Percentiles rank a stretch among this genome's conserved stretches.
phyloP scores from a whole-genome alignment of 2,329 filamentous ascomycete species.

The Ciborinia camelliae region DNA sequence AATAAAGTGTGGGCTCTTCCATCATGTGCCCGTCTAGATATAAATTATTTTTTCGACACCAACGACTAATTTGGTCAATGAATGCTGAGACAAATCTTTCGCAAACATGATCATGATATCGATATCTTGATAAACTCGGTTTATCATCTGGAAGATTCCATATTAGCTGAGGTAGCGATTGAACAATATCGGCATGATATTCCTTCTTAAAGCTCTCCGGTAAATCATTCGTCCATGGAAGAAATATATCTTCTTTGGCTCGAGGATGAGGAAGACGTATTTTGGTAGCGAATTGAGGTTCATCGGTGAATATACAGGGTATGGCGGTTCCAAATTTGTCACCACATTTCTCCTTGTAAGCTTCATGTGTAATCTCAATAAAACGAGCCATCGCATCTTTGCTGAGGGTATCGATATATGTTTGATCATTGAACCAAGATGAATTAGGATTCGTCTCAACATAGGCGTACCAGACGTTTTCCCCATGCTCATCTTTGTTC shows the following conservation, averaged over 20 bases:
- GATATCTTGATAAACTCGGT: slow-evolving; percentile 33
- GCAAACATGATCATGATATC: slow-evolving; percentile 38
- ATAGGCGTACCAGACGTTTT: slow-evolving; percentile 38
- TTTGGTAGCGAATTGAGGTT: slow-evolving; percentile 38
- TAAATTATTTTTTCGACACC: slow-evolving; percentile 35
- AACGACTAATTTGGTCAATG: slow-evolving; percentile 35
- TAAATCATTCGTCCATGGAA: slow-evolving; percentile 37
- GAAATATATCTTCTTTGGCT: slow-evolving; percentile 32
- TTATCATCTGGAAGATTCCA: slow-evolving; percentile 36
- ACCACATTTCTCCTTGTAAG: slow-evolving; percentile 35
- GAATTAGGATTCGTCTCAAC: slow-evolving; percentile 35
- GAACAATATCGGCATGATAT: slow-evolving; percentile 31
- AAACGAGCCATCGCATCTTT: slow-evolving; percentile 33
- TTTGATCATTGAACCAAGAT: slow-evolving; percentile 38
- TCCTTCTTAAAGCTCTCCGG: slow-evolving; percentile 31
- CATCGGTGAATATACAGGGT: slow-evolving; percentile 39
- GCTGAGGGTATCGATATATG: slow-evolving; percentile 37
- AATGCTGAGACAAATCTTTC: slow-evolving; percentile 37
- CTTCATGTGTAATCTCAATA: slow-evolving; percentile 36
- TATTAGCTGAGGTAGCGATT: slow-evolving; percentile 34
- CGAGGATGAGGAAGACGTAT: slow-evolving; percentile 32
- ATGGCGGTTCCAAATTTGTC: slow-evolving; percentile 35
- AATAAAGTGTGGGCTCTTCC: slow-evolving; percentile 37
- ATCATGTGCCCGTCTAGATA: slow-evolving; percentile 38
- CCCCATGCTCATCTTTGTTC: slow-evolving; percentile 26